Evolutionary conservation across 306 rosid genomes (phyloP).

Genomic region (Cucurbita moschata): DNA sequence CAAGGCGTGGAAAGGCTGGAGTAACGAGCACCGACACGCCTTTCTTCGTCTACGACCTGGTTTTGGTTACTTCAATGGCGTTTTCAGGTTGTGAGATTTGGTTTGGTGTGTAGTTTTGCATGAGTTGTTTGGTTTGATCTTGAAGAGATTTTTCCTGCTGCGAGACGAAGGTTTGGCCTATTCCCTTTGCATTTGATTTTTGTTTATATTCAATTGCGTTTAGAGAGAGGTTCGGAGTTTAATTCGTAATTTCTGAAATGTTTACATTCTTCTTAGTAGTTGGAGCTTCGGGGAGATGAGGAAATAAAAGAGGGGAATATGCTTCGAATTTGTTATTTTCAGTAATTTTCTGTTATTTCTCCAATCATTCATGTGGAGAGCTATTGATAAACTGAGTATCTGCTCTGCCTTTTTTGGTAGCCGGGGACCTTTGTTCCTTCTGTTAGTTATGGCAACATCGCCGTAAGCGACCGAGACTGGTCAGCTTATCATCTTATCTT

Average conservation of each 20-base stretch:
- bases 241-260: background rate
- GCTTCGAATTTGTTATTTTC: background rate
- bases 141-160: background rate
- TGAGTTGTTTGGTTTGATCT: slow-evolving; percentile 1
- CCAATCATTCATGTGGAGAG: background rate
- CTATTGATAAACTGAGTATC: slow-evolving; percentile 9
- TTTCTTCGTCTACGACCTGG: slow-evolving; percentile 20
- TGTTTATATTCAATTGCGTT: background rate
- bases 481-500: slow-evolving; percentile 45
- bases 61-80: background rate
- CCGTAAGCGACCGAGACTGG: slow-evolving; percentile 15
- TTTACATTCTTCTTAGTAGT: background rate
- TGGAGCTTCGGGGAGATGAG: background rate
- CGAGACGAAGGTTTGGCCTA: background rate
- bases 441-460: slow-evolving; percentile 13
- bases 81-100: background rate
- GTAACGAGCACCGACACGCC: slow-evolving; percentile 42
- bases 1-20: no score
- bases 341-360: background rate
- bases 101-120: background rate
- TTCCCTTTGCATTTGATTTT: background rate
- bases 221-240: background rate
- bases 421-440: slow-evolving; percentile 39
- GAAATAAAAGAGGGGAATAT: background rate
- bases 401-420: slow-evolving; percentile 17